Evolutionary conservation across 306 rosid genomes (phyloP), one percentile per base, ranked within the genome.

Genomic region (Benincasa hispida): DNA sequence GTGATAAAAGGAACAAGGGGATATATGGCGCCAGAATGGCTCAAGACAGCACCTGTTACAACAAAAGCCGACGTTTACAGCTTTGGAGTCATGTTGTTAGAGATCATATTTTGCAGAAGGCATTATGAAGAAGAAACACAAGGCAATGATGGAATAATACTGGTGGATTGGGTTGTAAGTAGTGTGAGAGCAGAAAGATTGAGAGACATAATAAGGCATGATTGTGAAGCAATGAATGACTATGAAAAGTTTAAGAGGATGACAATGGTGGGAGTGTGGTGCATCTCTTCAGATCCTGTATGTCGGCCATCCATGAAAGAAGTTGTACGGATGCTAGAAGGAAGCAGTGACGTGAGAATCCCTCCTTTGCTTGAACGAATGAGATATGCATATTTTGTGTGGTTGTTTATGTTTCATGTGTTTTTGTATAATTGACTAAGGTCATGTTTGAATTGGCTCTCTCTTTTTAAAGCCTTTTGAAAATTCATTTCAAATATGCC

Each of bases 11-110:
- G 88, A 78, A 78, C 88, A 8, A 30, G 80, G 14, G 86, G 86
- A 32, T 85, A 80, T 19, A 67, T 85, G 54, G 83, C 84, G 3
- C 88, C 88, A 0, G 82, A 85, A 79, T 80, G 88, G 88, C 83
- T 74, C 11, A 70, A 37, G 22, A 70, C 75, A 35, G 25, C 35
- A 65, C 75, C 86, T 0, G 77, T 82, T 24, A 82, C 86, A 22
- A 35, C 30, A 41, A 81, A 86, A 62, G 82, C 63, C 0, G 83
- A 83, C 22, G 85, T 83, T 2, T 86, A 83, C 14, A 83, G 85
- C 78, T 86, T 72, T n/a, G 83, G 86, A 5, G 76, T 86, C 42
- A 18, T 86, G 78, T 18, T 83, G 79, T 45, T 83, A 5, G 89
- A 83, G 82, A 79, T 81, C 63, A 67, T 76, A 41, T 86, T 80